phyloP scores from a whole-genome alignment of 306 rosid genomes.

The Leucaena leucocephala region DNA sequence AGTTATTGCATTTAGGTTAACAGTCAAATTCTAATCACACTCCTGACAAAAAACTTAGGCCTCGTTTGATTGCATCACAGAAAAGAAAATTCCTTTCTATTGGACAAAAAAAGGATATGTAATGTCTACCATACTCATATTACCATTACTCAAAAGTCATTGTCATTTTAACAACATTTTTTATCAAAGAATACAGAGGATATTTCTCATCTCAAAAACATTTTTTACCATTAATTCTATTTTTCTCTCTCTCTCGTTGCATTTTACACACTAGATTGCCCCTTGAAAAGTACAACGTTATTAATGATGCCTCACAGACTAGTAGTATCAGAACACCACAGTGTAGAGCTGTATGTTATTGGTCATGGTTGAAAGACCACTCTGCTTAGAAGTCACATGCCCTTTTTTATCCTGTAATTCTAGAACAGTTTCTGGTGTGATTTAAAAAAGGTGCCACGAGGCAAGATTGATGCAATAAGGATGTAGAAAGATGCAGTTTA shows the following conservation, averaged over 20 bases:
- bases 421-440: neutral
- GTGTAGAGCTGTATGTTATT: neutral
- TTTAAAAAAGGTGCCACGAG: neutral
- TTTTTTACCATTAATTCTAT: neutral
- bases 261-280: neutral
- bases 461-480: neutral
- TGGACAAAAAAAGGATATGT: neutral
- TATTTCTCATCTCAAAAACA: neutral
- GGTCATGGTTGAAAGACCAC: neutral
- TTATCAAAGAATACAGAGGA: neutral
- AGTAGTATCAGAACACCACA: neutral
- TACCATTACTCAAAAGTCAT: neutral
- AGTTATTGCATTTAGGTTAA: neutral
- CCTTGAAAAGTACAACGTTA: neutral
- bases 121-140: neutral
- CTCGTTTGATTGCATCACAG: neutral
- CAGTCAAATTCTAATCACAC: neutral
- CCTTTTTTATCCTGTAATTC: neutral
- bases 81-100: neutral
- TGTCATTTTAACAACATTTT: neutral
- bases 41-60: neutral
- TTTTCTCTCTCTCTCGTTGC: neutral
- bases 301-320: neutral
- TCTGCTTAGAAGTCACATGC: neutral
- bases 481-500: constrained; percentile 1